These are phyloP conservation scores for Lipomyces yamadae DNA, from an alignment of 805 yeast species.

Conservation along the genomic window DNA sequence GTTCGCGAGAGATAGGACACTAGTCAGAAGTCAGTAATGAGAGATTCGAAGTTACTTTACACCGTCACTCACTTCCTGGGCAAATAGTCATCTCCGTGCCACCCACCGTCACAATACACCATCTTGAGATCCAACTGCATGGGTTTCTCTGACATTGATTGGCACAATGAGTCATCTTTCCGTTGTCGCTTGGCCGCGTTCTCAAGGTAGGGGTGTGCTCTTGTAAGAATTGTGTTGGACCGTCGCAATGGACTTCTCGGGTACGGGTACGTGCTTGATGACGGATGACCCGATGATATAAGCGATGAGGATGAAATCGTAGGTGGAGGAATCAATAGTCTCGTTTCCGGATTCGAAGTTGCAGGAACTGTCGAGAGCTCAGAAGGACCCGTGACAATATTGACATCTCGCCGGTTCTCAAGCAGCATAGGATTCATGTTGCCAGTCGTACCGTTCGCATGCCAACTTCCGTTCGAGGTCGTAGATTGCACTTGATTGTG, in stretches of 20 bases:
- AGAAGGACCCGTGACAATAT: not conserved
- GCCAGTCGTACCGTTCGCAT: not conserved
- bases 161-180: slow-evolving; percentile 14
- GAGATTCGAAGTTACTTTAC: not conserved
- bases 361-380: not conserved
- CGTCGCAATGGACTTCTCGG: slow-evolving; percentile 25
- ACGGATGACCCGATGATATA: not conserved
- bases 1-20: slow-evolving; percentile 16
- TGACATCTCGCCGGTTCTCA: not conserved
- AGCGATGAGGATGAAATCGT: slow-evolving; percentile 10
- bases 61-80: slow-evolving; percentile 28
- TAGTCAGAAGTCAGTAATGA: not conserved
- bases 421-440: slow-evolving; percentile 4
- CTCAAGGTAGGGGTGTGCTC: slow-evolving; percentile 27
- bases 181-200: slow-evolving; percentile 26
- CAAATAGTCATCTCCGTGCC: slow-evolving; percentile 34
- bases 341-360: slow-evolving; percentile 2
- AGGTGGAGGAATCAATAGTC: slow-evolving; percentile 14
- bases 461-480: slow-evolving; percentile 5
- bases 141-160: slow-evolving; percentile 22
- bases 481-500: slow-evolving; percentile 6
- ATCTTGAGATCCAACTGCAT: slow-evolving; percentile 20
- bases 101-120: slow-evolving; percentile 35
- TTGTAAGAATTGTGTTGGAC: slow-evolving; percentile 23
- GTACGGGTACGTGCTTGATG: not conserved